Base-by-base conservation (phyloP, 2,329 filamentous ascomycete species). In the Fusarium buharicum region DNA sequence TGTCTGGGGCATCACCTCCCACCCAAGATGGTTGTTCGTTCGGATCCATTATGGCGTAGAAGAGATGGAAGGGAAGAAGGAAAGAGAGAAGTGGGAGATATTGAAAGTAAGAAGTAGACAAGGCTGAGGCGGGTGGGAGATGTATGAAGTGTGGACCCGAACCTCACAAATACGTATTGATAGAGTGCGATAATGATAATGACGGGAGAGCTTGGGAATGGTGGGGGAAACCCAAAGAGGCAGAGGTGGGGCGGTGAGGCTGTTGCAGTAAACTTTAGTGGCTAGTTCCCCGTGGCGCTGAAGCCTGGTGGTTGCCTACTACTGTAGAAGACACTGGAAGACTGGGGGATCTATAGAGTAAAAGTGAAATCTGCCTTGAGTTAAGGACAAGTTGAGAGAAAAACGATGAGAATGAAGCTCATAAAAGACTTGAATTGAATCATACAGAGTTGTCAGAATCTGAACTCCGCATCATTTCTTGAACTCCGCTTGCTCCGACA, bases 1-100 rank as follows among this genome's bases (percentile, higher is more conserved):
- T 80, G 67, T 86, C 83, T 18, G 84, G 84, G 57, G 81, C 84
- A 67, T 86, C 84, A 44, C 77, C 77, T 66, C 75, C 75, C 38
- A 73, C 69, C 64, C 74, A 74, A 18, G 76, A 73, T 17, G 72
- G 75, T 64, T 78, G 76, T 55, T 81, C 76, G 73, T 78, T 78
- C 13, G 80, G 76, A 64, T 84, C 81, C 82, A 84, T 77, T 59
- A 65, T 45, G 44, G 51, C 46, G 30, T 49, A 47, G 8, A 40
- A 18, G 9, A 31, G 46, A 22, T 24, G 11, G 28, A 43, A 39
- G 24, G 20, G 36, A 17, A 39, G 39, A n/a, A n/a, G 4, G 40
- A 37, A 24, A 24, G 11, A 12, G 33, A 18, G 7, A 30, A 46
- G 52, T 55, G 17, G 45, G 44, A 31, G 33, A 51, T 8, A 49